Base-by-base conservation (phyloP, 1,284 basidiomycete species). In the Grifola frondosa region DNA sequence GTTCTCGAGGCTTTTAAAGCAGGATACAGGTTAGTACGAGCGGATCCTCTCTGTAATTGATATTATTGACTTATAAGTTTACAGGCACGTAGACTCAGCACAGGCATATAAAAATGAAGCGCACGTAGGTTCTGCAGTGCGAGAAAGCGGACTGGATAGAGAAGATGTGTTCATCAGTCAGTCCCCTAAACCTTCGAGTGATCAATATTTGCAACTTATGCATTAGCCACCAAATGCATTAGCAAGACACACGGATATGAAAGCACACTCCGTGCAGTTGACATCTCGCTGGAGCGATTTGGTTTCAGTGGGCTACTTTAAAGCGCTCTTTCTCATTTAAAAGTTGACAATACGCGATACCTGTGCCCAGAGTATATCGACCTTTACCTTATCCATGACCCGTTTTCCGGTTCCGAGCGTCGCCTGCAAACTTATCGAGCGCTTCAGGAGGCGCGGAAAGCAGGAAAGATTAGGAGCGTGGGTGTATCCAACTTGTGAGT, bases 41-140 rank as follows among this genome's bases (percentile, higher is more conserved):
- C n/a, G n/a, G n/a, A n/a, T n/a, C n/a, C n/a, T n/a, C n/a, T n/a
- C n/a, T n/a, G n/a, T n/a, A n/a, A n/a, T n/a, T n/a, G n/a, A n/a
- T n/a, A n/a, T n/a, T n/a, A n/a, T n/a, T n/a, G n/a, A 13, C 6
- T 20, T 19, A 17, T 16, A 25, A 9, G 30, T 16, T 26, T 37
- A 23, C 30, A 77, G 82, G 46, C 84, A 84, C 50, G 63, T 88
- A 35, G 86, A 89, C 56, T 76, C 81, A 3, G 88, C 88, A 0
- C 84, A 86, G 52, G 71, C 71, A 11, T 92, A 93, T 61, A 66
- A 70, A 30, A 93, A 92, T 57, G 89, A 94, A 61, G 72, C 73
- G 1, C 65, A 71, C 13, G 80, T 84, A n/a, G 80, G 83, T 7
- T 65, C 70, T 28, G 85, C 83, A 0, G 58, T 88, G 8, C 65